These are phyloP conservation scores for Stephanodiscus triporus DNA, from an alignment of 108 stramenopile genomes.

Conservation along the genomic window DNA sequence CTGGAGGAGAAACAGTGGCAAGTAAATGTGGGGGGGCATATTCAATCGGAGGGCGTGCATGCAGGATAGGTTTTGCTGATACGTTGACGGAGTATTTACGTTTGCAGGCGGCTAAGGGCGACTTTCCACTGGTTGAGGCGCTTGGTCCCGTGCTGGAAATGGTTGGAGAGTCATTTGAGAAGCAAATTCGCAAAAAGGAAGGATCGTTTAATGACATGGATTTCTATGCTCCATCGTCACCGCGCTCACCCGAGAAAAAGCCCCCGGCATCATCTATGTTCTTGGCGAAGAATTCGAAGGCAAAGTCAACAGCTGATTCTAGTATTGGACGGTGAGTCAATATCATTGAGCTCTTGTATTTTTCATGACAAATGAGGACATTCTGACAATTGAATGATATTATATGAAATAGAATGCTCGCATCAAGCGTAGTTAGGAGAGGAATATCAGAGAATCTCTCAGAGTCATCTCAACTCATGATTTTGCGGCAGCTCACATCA, in stretches of 20 bases:
- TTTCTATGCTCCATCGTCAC: constrained; percentile 40
- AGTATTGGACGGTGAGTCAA: constrained; percentile 58
- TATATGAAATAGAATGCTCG: constrained; percentile 28
- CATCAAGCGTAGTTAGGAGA: constrained; percentile 63
- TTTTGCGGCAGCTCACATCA: constrained; percentile 66
- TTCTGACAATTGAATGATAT: neutral
- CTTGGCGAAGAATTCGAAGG: constrained; percentile 46
- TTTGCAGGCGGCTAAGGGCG: constrained; percentile 54
- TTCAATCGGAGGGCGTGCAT: constrained; percentile 76
- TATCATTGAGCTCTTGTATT: constrained; percentile 7
- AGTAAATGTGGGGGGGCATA: constrained; percentile 70
- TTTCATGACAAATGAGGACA: neutral
- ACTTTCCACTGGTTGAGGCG: constrained; percentile 49
- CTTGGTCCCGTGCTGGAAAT: constrained; percentile 61
- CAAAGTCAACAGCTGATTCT: constrained; percentile 71
- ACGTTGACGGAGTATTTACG: constrained; percentile 59
- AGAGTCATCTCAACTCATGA: constrained; percentile 66
- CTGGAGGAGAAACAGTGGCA: constrained; percentile 73
- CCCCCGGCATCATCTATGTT: constrained; percentile 43
- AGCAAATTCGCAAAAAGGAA: constrained; percentile 53
- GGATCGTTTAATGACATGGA: constrained; percentile 14
- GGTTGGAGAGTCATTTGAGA: constrained; percentile 75
- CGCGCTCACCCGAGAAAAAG: constrained; percentile 43
- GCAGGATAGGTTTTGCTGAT: constrained; percentile 68
- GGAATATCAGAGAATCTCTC: constrained; percentile 77